A percentile compares a stretch with the other conserved stretches of the same genome.
Conservation (phyloP, 2,329 filamentous ascomycete genomes). For the Verticillium nonalfalfae region DNA sequence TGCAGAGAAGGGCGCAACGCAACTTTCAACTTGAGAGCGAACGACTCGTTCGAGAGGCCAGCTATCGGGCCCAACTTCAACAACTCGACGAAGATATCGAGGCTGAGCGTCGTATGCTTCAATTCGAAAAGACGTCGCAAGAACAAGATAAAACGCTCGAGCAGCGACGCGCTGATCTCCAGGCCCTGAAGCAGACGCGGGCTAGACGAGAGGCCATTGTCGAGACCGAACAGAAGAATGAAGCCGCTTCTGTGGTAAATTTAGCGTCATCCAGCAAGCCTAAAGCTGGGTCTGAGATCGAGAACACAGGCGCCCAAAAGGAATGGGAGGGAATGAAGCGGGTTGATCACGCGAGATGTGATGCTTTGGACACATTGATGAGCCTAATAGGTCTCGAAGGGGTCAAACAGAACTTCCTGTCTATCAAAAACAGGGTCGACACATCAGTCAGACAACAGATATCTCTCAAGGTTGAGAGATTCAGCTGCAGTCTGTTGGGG, state of each 20-base stretch:
- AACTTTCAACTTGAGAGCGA: conserved; percentile 44
- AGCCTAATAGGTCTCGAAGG: conserved; percentile 63
- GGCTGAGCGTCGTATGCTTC: conserved; percentile 33
- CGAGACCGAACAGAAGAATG: conserved; percentile 1
- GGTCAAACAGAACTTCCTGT: conserved; percentile 59
- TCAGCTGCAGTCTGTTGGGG: conserved; percentile 57
- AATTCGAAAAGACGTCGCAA: conserved; percentile 35
- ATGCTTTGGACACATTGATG: conserved; percentile 58
- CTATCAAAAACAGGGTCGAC: conserved; percentile 59
- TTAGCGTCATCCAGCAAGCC: background rate
- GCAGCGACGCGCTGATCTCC: conserved; percentile 40
- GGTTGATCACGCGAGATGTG: conserved; percentile 41
- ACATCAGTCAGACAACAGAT: conserved; percentile 49
- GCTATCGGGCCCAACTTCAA: conserved; percentile 37
- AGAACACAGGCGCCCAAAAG: conserved; percentile 23
- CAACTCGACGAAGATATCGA: conserved; percentile 49
- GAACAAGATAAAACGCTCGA: conserved; percentile 34
- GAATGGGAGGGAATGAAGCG: conserved; percentile 61
- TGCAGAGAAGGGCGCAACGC: conserved; percentile 32
- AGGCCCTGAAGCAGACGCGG: conserved; percentile 26
- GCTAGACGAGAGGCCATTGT: conserved; percentile 10
- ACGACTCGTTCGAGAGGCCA: conserved; percentile 33
- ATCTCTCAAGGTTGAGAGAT: conserved; percentile 50
- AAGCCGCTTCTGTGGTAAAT: background rate
- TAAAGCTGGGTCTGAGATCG: background rate